A percentile compares a stretch with the other conserved stretches of the same genome.
These are phyloP conservation scores for Dacryopinax primogenitus DNA, from an alignment of 768 basidiomycete genomes.

Conservation along the genomic window DNA sequence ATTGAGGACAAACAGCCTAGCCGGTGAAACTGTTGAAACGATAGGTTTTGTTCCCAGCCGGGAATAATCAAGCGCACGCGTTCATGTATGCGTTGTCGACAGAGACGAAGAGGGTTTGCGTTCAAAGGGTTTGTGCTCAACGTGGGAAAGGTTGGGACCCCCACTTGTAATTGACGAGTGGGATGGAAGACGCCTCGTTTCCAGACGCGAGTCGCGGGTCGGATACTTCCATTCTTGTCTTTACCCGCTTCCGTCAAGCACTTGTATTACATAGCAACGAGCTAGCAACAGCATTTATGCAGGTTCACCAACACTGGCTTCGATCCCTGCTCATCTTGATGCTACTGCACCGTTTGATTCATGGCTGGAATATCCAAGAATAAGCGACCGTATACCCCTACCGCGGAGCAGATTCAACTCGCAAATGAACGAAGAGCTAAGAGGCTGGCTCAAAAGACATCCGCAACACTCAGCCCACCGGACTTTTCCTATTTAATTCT, in stretches of 20 bases:
- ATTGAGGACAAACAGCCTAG: constrained; percentile 25
- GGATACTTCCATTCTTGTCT: neutral
- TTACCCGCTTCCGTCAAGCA: neutral
- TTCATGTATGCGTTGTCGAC: neutral
- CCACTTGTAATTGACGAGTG: too few species aligned
- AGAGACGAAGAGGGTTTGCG: neutral
- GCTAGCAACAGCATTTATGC: neutral
- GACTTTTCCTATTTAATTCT: neutral
- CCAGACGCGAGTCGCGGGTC: neutral
- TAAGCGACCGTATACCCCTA: neutral
- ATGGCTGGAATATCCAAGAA: neutral
- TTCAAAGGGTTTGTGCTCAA: neutral
- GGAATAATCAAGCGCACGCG: neutral
- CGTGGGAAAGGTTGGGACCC: neutral
- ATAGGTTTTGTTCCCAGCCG: neutral
- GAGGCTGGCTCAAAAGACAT: neutral
- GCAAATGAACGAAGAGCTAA: neutral
- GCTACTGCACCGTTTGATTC: neutral
- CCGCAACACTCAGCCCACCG: neutral
- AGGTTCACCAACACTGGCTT: neutral
- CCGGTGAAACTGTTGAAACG: constrained; percentile 23
- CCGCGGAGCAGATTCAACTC: neutral
- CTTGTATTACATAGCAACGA: neutral
- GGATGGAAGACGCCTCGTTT: neutral
- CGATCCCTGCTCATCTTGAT: neutral